These are phyloP conservation scores for Lichtheimia hyalospora DNA, from an alignment of 371 early-diverging fungal genomes.

Conservation along the genomic window DNA sequence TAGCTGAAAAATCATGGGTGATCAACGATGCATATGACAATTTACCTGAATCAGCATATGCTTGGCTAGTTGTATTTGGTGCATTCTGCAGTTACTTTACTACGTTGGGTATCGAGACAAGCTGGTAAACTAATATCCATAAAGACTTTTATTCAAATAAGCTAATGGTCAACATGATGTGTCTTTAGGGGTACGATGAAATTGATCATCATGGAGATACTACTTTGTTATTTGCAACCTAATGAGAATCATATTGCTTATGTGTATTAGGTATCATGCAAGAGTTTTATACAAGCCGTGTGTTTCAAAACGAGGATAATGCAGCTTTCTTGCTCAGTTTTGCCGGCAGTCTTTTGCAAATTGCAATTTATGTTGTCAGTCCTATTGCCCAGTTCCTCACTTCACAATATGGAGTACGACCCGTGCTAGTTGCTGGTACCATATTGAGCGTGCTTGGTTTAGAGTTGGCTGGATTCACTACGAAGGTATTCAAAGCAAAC, in stretches of 20 bases:
- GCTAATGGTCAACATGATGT: neutral
- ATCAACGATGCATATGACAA: neutral
- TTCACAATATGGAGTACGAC: conserved; percentile 5
- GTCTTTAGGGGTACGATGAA: conserved; percentile 1
- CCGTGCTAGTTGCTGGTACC: conserved; percentile 8
- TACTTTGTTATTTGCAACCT: neutral
- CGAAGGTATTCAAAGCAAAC: conserved; percentile 13
- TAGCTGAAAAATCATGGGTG: neutral
- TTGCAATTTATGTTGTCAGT: conserved; percentile 9
- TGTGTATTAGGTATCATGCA: conserved; percentile 15
- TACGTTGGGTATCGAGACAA: conserved; percentile 47
- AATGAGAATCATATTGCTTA: neutral
- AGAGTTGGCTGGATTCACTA: conserved; percentile 21
- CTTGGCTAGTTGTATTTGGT: conserved; percentile 57
- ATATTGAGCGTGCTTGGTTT: conserved; percentile 14
- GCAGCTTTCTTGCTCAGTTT: conserved; percentile 15
- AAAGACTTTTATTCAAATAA: neutral
- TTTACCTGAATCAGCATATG: neutral
- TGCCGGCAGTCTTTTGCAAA: conserved; percentile 15
- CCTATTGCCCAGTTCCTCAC: conserved; percentile 10
- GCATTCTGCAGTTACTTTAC: conserved; percentile 56
- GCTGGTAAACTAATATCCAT: conserved; percentile 21
- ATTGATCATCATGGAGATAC: neutral
- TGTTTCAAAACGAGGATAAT: conserved; percentile 4
- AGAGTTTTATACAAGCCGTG: conserved; percentile 14